A percentile compares a stretch with the other conserved stretches of the same genome.
Conservation (phyloP, 23 red algal species). For the Gracilaria caudata region DNA sequence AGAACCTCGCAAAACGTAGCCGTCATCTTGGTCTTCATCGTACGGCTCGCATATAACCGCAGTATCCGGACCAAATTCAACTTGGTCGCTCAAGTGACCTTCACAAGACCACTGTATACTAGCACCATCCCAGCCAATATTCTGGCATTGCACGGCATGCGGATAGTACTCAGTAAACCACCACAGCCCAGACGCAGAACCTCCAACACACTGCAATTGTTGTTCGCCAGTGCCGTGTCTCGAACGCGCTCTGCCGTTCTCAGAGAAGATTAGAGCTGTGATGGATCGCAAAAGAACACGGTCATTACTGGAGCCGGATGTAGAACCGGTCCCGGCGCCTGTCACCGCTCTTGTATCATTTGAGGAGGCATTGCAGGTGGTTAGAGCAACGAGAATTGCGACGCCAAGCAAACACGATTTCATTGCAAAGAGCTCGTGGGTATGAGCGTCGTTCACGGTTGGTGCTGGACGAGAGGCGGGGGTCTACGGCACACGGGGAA, state of each 20-base stretch:
- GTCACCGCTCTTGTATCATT: constrained; percentile 36
- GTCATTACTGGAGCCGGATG: constrained; percentile 27
- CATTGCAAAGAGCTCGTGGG: background rate
- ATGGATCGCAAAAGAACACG: constrained; percentile 68
- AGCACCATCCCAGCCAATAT: constrained; percentile 68
- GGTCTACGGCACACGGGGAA: background rate
- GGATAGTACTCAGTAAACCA: constrained; percentile 61
- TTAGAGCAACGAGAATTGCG: background rate
- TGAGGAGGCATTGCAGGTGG: background rate
- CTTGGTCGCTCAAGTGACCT: constrained; percentile 20
- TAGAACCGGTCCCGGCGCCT: constrained; percentile 45
- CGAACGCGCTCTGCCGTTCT: constrained; percentile 63
- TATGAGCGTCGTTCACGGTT: background rate
- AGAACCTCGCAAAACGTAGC: constrained; percentile 56
- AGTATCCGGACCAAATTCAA: constrained; percentile 75
- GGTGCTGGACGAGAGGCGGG: background rate
- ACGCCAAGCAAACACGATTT: background rate
- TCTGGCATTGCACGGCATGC: constrained; percentile 67
- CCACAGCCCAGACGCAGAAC: constrained; percentile 47
- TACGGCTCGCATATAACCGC: constrained; percentile 59
- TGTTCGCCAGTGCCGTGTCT: constrained; percentile 27
- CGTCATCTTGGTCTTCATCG: constrained; percentile 49
- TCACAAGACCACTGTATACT: constrained; percentile 74
- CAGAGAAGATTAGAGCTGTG: constrained; percentile 75
- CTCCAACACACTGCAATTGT: constrained; percentile 64